Evolutionary conservation across 176 grass and related monocot genomes (phyloP), one percentile per base, ranked within the genome.

Genomic region (Triticum turgidum): DNA sequence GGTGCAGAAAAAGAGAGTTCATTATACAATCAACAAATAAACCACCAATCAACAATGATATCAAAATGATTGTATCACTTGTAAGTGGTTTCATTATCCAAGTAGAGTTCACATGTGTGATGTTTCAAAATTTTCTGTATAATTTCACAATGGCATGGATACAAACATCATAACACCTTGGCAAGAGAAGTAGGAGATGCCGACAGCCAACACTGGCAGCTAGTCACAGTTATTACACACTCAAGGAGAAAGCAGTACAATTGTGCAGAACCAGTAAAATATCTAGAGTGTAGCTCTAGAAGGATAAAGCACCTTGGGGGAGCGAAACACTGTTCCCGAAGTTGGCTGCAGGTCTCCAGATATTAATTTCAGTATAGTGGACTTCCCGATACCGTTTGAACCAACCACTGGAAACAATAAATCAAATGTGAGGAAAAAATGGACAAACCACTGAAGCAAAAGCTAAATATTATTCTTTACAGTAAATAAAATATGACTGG

Each of bases 321-420:
- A 98, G 35, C 91, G 96, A 78, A 93, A 95, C 22, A 94, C 89
- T 78, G 96, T 98, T 84, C 96, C 96, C 5, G 96, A 98, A 91
- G 96, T 98, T 69, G 96, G 96, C 82, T 98, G 96, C 71, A 98
- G 93, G 2, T 98, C 96, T 82, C 96, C 93, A 4, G 96, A 98
- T 86, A 98, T 98, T 32, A 98, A 74, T 86, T 98, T 98, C 32
- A 98, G 84, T 94, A 98, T 95, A 61, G 96, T 98, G 45, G 96
- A 98, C 84, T 98, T 98, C 73, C 93, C 96, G 89, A 98, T 98
- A 22, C 96, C 96, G 88, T 98, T 98, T 56, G 96, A 76, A 89
- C 96, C 96, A 87, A 98, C 96, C 96, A 98, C 93, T 98, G 80
- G 79, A 73, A 91, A 89, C 9, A 80, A 86, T 17, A 86, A 69